Conservation (phyloP, 2,329 filamentous ascomycete species). For the Cladophialophora bantiana region DNA sequence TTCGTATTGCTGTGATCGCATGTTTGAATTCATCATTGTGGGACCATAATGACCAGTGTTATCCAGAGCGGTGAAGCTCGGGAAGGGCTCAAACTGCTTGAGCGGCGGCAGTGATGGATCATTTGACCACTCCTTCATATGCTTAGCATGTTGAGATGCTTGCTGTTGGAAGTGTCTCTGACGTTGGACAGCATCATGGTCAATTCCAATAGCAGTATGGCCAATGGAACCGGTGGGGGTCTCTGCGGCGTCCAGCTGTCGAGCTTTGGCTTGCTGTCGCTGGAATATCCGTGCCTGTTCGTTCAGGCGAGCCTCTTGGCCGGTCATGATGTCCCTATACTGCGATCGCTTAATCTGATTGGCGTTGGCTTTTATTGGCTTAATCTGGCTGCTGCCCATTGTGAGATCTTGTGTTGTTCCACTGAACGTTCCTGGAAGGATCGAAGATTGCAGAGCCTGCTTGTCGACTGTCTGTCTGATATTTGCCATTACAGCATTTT, state of each 20-base stretch:
- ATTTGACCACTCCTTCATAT: slow-evolving; percentile 37
- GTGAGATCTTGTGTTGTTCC: slow-evolving; percentile 35
- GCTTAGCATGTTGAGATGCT: slow-evolving; percentile 39
- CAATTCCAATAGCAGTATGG: slow-evolving; percentile 36
- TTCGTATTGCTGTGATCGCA: slow-evolving; percentile 33
- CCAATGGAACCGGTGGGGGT: slow-evolving; percentile 10
- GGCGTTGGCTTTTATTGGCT: slow-evolving; percentile 25
- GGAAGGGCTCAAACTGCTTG: slow-evolving; percentile 33
- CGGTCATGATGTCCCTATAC: slow-evolving; percentile 35
- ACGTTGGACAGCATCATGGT: slow-evolving; percentile 37
- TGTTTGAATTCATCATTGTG: slow-evolving; percentile 29
- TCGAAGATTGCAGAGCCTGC: slow-evolving; percentile 3
- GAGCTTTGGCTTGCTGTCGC: slow-evolving; percentile 37
- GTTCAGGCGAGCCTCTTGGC: slow-evolving; percentile 39
- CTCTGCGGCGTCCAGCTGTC: slow-evolving; percentile 32
- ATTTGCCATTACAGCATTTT: slow-evolving; percentile 34
- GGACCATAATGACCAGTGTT: slow-evolving; percentile 19
- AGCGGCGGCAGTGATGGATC: slow-evolving; percentile 36
- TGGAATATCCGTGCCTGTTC: slow-evolving; percentile 41
- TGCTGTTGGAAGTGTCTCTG: slow-evolving; percentile 40
- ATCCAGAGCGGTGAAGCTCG: slow-evolving; percentile 24
- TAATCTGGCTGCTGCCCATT: slow-evolving; percentile 29
- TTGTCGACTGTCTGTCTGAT: slow-evolving; percentile 27
- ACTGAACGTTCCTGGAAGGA: slow-evolving; percentile 30
- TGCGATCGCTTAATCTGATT: slow-evolving; percentile 34